phyloP scores from a whole-genome alignment of 768 basidiomycete species.

The Russula vinacea region DNA sequence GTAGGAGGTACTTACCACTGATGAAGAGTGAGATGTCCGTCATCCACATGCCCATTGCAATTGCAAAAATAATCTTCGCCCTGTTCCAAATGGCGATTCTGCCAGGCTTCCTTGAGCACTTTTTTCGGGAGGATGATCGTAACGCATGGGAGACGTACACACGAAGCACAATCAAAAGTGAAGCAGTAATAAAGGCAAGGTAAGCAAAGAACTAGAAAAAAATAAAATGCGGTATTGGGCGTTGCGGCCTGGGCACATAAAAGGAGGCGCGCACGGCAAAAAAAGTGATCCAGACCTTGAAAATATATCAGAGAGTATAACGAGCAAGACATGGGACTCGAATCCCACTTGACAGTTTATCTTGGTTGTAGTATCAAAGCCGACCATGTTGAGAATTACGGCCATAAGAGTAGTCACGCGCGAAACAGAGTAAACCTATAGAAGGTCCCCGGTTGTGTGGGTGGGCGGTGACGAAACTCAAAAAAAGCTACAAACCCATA shows the following conservation, averaged over 20 bases:
- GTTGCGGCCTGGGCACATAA: neutral
- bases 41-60: neutral
- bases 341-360: too few species aligned
- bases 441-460: neutral
- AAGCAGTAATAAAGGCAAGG: neutral
- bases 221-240: too few species aligned
- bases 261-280: neutral
- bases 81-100: slow-evolving; percentile 17
- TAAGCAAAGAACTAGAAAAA: neutral
- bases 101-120: neutral
- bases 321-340: too few species aligned
- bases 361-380: too few species aligned
- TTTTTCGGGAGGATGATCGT: neutral
- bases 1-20: neutral
- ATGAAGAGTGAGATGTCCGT: neutral
- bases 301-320: too few species aligned
- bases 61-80: neutral
- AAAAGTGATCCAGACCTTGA: too few species aligned
- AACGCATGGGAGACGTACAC: neutral
- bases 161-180: slow-evolving; percentile 10
- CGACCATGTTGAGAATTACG: too few species aligned
- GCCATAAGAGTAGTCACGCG: neutral
- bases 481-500: slow-evolving; percentile 11
- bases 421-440: slow-evolving; percentile 9
- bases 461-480: neutral